phyloP scores from a whole-genome alignment of 768 basidiomycete genomes.

The Amanita exitialis region DNA sequence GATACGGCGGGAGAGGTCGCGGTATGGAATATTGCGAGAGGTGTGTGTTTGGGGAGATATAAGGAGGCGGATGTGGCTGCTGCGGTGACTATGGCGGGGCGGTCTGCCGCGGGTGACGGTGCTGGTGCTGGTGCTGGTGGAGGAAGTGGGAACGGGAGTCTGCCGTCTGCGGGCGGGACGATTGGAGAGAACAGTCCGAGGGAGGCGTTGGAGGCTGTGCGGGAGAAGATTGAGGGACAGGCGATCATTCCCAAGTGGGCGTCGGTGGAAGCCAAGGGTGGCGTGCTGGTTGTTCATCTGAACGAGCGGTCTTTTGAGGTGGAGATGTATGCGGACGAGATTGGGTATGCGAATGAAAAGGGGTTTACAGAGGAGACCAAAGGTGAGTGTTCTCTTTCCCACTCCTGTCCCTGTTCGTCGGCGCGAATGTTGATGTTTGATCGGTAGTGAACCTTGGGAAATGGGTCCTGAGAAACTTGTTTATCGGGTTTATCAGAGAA shows the following conservation, averaged over 20 bases:
- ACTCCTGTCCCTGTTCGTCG: not conserved
- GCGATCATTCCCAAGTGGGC: conserved; percentile 82
- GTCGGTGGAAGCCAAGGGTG: conserved; percentile 81
- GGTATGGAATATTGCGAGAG: conserved; percentile 86
- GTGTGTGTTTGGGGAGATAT: conserved; percentile 67
- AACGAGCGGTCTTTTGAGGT: conserved; percentile 88
- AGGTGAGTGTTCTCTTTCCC: conserved; percentile 37
- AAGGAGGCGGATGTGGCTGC: conserved; percentile 53
- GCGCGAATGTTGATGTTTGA: conserved; percentile 1
- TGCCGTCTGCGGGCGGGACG: not conserved
- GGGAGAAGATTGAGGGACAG: conserved; percentile 92
- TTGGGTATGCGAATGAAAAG: conserved; percentile 54
- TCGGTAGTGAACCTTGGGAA: conserved; percentile 80
- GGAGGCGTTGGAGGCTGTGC: conserved; percentile 80
- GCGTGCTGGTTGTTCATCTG: conserved; percentile 79
- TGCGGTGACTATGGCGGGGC: conserved; percentile 40
- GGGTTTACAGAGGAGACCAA: conserved; percentile 71
- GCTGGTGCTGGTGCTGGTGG: conserved; percentile 36
- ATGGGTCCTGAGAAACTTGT: conserved; percentile 84
- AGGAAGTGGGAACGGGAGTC: conserved; percentile 14
- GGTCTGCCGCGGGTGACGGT: conserved; percentile 32
- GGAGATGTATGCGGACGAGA: conserved; percentile 91
- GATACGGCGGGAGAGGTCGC: conserved; percentile 84
- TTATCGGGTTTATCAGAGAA: conserved; percentile 67
- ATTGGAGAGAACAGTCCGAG: conserved; percentile 54